Evolutionary conservation across 139 green algal genomes (phyloP), one percentile per base, ranked within the genome.

Genomic region (Chlorella sp.): DNA sequence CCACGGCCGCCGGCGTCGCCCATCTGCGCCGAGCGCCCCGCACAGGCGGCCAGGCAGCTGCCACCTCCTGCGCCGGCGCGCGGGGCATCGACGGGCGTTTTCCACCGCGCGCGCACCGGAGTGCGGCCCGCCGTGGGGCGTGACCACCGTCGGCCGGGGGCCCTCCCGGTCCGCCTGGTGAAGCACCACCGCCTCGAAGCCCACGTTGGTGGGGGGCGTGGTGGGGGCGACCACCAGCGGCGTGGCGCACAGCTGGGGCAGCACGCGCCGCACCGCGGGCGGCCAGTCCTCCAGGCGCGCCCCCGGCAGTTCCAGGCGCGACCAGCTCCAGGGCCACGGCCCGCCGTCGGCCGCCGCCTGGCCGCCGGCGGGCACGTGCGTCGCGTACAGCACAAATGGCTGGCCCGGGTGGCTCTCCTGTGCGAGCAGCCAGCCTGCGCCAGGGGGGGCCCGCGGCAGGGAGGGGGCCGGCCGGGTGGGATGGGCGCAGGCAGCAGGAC

Each of bases 61-160:
- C n/a, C n/a, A n/a, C n/a, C n/a, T n/a, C n/a, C n/a, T n/a, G n/a
- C n/a, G n/a, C n/a, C n/a, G n/a, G n/a, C n/a, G n/a, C n/a, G n/a
- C n/a, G n/a, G n/a, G n/a, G n/a, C n/a, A n/a, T n/a, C n/a, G n/a
- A n/a, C n/a, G n/a, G n/a, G n/a, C n/a, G n/a, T n/a, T n/a, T n/a
- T n/a, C n/a, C n/a, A n/a, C n/a, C n/a, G n/a, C n/a, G n/a, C n/a
- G n/a, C n/a, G n/a, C n/a, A n/a, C n/a, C n/a, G 38, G 84, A 80
- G 85, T 98, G 95, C 4, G 95, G 95, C 9, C 95, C 95, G 43
- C 94, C 94, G 77, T 98, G 94, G 1, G 90, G 90, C 2, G 81
- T 75, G 35, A 98, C 38, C 15, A 98, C 53, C 23, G 87, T 83
- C 31, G 93, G 94, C 11, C 74, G 71, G 3, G 86, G 85, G 27